Evolutionary conservation across 257 asterid species (phyloP), one percentile per base, ranked within the genome.

Genomic region (Rhazya stricta): DNA sequence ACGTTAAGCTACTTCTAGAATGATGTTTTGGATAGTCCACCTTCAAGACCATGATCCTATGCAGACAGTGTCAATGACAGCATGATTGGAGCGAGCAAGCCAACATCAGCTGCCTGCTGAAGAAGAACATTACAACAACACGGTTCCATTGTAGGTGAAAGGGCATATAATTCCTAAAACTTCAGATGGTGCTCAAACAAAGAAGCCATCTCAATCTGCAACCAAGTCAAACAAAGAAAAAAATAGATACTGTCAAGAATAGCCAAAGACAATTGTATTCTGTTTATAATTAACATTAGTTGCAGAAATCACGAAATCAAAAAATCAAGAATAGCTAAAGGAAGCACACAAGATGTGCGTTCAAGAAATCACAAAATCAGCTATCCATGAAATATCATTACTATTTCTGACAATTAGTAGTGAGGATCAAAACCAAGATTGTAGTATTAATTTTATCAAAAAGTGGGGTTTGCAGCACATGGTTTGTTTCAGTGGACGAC

Each of bases 121-220:
- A 37, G 13, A 19, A 19, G 36, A 36, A 63, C 12, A 63, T 63
- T 34, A 34, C 45, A 37, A 36, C 69, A 63, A 36, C 46, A 36
- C 23, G 6, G 37, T 19, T 36, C 69, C 46, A 63, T 37, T 23
- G 45, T 19, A 8, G 5, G 23, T 34, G 13, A 45, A 63, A 65
- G 29, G 30, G 9, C 1, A 37, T 66, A 18, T 77, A 67, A 37
- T 71, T 45, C 29, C 60, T 72, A 77, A 15, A 67, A 34, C 83
- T 93, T 91, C 83, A 91, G 85, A 81, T 89, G 96, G 79, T 94
- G 96, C 87, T 90, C 96, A 60, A 89, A 91, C 71, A 93, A 74
- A 57, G 97, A 91, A 60, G 96, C 98, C 97, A 93, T 90, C 88
- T 93, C 97, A 79, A 93, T 93, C 98, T 93, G 97, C 86, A 80